Base-by-base conservation (phyloP, 2,329 filamentous ascomycete genomes). In the Tolypocladium pustulatum region DNA sequence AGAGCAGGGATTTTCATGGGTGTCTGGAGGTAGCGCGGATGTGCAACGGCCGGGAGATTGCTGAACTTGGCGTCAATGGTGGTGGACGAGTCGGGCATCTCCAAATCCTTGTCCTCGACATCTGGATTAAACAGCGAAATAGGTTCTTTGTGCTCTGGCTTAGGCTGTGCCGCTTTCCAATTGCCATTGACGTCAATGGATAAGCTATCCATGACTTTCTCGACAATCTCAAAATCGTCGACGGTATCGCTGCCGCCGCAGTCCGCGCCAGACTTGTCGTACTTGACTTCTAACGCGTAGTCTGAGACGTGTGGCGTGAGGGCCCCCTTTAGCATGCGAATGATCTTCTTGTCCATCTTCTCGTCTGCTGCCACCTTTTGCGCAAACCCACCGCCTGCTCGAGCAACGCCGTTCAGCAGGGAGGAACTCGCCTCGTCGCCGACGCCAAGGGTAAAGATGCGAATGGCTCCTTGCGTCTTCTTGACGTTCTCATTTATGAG, bases 311-410 rank as follows among this genome's bases (percentile, higher is more conserved):
- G 86, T 0, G 86, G 85, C 2, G 81, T 83, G 25, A 91, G 70
- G 0, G 86, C 83, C 0, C 82, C 87, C 66, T 88, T 89, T 59
- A 91, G 75, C 88, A 91, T 91, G 2, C 88, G 80, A 2, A 91
- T 78, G 1, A 90, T 79, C 67, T 88, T 88, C 62, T 74, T 81
- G 64, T 88, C 83, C 71, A 90, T 82, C 65, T 85, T 83, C 67
- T 91, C 88, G 1, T 80, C 73, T 8, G 82, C 72, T 1, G 75
- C 76, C 0, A 90, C 86, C 0, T 80, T 76, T 68, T 91, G 87
- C 0, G 81, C 70, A 60, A 86, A 84, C 3, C 82, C 82, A 25
- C 79, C 78, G 2, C 83, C 82, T 12, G 77, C 78, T 7, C 76
- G 71, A 1, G 81, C 80, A 52, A 82, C 72, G 1, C 82, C 81